phyloP scores from a whole-genome alignment of 2,329 filamentous ascomycete species.

The Scopulariopsis brevicaulis region DNA sequence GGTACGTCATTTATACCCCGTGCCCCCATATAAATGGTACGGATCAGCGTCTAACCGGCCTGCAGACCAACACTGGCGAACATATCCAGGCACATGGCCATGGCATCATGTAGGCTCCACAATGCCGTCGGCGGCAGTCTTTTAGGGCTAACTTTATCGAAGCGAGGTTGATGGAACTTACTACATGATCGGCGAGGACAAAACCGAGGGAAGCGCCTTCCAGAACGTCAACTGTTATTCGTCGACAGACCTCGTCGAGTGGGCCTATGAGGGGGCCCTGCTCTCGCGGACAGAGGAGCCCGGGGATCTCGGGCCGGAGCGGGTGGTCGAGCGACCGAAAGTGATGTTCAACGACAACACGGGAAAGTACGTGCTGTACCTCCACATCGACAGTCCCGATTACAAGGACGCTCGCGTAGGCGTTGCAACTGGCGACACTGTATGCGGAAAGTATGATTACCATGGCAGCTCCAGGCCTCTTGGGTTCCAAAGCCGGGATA shows the following conservation, averaged over 20 bases:
- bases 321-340: conserved; percentile 57
- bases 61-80: conserved; percentile 28
- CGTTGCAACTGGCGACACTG: conserved; percentile 44
- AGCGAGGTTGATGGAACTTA: conserved; percentile 40
- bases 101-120: conserved; percentile 37
- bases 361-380: conserved; percentile 53
- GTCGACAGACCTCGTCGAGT: conserved; percentile 49
- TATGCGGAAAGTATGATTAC: conserved; percentile 46
- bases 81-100: conserved; percentile 58
- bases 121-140: not conserved
- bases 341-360: conserved; percentile 57
- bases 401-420: conserved; percentile 56
- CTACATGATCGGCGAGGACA: conserved; percentile 62
- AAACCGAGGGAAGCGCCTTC: conserved; percentile 49
- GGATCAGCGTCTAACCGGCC: not conserved
- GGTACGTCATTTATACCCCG: conserved; percentile 12
- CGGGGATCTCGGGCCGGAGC: conserved; percentile 47
- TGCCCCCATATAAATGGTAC: too few species aligned
- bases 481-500: conserved; percentile 35
- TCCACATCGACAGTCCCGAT: conserved; percentile 52
- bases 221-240: conserved; percentile 59
- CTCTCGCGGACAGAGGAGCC: conserved; percentile 34
- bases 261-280: conserved; percentile 49
- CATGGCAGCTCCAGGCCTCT: conserved; percentile 21
- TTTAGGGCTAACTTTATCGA: not conserved